Base-by-base conservation (phyloP, 495 filamentous ascomycete genomes). In the Pyrenula massariospora region DNA sequence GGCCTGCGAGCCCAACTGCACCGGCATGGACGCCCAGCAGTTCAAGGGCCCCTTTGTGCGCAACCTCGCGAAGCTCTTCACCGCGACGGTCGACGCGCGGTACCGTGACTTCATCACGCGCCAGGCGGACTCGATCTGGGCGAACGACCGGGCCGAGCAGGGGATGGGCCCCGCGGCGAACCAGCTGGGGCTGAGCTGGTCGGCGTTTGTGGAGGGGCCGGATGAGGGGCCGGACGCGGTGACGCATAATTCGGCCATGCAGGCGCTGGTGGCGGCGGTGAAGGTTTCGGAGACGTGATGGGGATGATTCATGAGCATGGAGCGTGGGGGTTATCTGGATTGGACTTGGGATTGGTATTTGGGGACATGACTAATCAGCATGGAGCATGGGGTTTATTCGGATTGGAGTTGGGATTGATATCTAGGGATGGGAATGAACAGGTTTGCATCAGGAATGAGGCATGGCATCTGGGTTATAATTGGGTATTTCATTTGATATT, bases 21-120 rank as follows among this genome's bases (percentile, higher is more conserved):
- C 5, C 5, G 84, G 79, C 24, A 72, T 61, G 11, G 78, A 87
- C 58, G 83, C 76, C 1, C 69, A 73, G 10, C 84, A 89, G 66
- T 92, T 92, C 78, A 92, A 90, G 69, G 88, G 87, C 25, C 77
- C 88, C 20, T 89, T 90, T 63, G 79, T 88, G 61, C 78, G 88
- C 5, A 89, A 89, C 60, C 68, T 91, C 49, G 68, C 71, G 23
- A 72, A 76, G 25, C 63, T 91, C 57, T 75, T 87, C 3, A 57
- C 65, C 20, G 79, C 67, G 0, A 71, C 74, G 0, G 79, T 81
- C 2, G 63, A 80, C 24, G 68, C 75, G 10, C 61, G 59, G 19
- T 84, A 80, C 58, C 68, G 70, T 55, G 67, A 65, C 22, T 82
- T 84, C 15, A 79, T 91, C 48, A 66, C 68, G 22, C 74, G 66